Percentiles rank a stretch among this genome's conserved stretches.
These are phyloP conservation scores for Oryza meyeriana DNA, from an alignment of 176 grass and related monocot genomes.

Conservation along the genomic window DNA sequence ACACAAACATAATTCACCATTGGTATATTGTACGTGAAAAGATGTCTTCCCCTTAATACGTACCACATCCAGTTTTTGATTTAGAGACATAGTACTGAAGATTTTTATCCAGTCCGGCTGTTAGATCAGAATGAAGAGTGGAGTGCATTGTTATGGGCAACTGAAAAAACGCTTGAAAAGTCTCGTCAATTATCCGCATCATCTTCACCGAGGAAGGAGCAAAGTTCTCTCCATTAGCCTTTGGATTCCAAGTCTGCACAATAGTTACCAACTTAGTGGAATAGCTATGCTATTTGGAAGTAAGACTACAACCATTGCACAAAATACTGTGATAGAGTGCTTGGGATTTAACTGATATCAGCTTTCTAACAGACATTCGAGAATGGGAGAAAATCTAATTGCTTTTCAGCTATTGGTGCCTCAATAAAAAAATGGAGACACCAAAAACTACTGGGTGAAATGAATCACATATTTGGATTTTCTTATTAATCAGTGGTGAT, in stretches of 20 bases:
- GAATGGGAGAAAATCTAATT: conserved; percentile 27
- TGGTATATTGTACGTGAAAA: background rate
- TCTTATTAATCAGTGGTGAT: background rate
- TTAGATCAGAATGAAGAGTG: conserved; percentile 66
- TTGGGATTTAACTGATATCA: conserved; percentile 20
- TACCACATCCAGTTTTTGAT: conserved; percentile 75
- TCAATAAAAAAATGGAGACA: background rate
- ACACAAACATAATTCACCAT: conserved; percentile 11
- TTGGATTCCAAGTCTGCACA: conserved; percentile 67
- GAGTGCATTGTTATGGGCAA: conserved; percentile 65
- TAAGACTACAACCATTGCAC: conserved; percentile 39
- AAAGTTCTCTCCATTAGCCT: conserved; percentile 51
- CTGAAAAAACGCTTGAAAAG: conserved; percentile 63
- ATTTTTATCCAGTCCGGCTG: conserved; percentile 59
- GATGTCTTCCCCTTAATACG: conserved; percentile 25
- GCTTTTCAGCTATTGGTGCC: background rate
- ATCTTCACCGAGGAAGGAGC: conserved; percentile 71
- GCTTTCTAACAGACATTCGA: background rate
- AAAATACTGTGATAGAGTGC: conserved; percentile 35
- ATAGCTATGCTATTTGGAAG: conserved; percentile 1
- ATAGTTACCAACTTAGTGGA: conserved; percentile 20
- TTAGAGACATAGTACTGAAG: conserved; percentile 65
- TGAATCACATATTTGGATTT: background rate
- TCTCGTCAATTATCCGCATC: conserved; percentile 60
- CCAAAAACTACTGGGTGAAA: background rate